Evolutionary conservation across 73 alveolate genomes (phyloP), one percentile per base, ranked within the genome.

Genomic region (Paramecium sonneborni): DNA sequence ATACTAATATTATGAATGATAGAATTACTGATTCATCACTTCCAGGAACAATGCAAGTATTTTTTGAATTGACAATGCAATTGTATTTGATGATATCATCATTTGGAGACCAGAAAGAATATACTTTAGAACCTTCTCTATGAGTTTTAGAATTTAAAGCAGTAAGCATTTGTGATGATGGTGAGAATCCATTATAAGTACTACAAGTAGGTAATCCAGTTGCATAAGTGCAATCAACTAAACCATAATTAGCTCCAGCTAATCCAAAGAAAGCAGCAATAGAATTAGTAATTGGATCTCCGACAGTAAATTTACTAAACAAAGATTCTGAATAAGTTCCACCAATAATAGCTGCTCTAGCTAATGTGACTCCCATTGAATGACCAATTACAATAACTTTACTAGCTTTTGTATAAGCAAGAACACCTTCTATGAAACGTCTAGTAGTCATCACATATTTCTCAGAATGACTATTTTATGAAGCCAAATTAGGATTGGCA

Each of bases 181-280:
- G 90, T 18, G 90, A 39, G 72, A 79, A 79, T 30, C 90, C 90
- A 79, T 79, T 79, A 20, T 32, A 30, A 10, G 41, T 79, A 44
- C 90, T 79, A 15, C 90, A 79, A 12, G 90, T 79, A 10, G 90
- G 90, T 14, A 79, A 62, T 24, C 69, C 90, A 18, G 90, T 79
- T 41, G 90, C 90, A 79, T 41, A 79, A 24, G 90, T 43, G 28
- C 90, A 79, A 43, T 79, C 90, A 4, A 79, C 89, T 21, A 88
- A 82, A 0, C 96, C 96, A 34, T 57, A 93, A 85, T 93, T 93
- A 24, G 94, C 96, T 4, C 96, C 96, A 5, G 93, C 94, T 9
- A 93, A 56, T 21, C 94, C 96, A 20, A 93, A 72, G 56, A 93
- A 93, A 28, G 93, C 91, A 74, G 90, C 96, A 58, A 93, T 93